These are phyloP conservation scores for Globisporangium cylindrosporum DNA, from an alignment of 352 stramenopile species.

Conservation along the genomic window DNA sequence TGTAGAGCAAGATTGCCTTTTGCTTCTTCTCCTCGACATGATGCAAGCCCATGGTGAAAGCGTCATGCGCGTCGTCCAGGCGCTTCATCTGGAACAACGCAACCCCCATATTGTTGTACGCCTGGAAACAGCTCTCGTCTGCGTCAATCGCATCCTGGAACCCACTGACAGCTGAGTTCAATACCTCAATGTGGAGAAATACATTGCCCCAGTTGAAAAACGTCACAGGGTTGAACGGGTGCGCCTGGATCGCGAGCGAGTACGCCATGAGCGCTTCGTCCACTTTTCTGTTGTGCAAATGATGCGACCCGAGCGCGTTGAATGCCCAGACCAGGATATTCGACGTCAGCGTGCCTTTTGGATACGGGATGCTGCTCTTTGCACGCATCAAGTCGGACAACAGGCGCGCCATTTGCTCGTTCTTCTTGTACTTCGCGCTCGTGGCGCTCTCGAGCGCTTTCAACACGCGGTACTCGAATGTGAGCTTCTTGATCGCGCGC, in stretches of 20 bases:
- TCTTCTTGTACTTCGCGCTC: constrained; percentile 37
- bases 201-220: constrained; percentile 60
- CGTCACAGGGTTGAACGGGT: constrained; percentile 30
- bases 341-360: constrained; percentile 38
- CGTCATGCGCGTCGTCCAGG: constrained; percentile 41
- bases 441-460: constrained; percentile 33
- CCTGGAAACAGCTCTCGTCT: constrained; percentile 32
- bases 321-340: constrained; percentile 50
- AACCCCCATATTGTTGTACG: constrained; percentile 52
- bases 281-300: constrained; percentile 21
- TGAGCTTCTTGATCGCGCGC: constrained; percentile 41
- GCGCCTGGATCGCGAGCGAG: constrained; percentile 45
- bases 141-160: constrained; percentile 52
- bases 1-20: constrained; percentile 42
- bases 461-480: constrained; percentile 40
- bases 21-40: constrained; percentile 25
- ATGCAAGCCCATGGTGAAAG: constrained; percentile 35
- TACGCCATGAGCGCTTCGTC: constrained; percentile 57
- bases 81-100: constrained; percentile 41
- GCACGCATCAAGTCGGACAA: constrained; percentile 26
- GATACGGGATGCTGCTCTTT: constrained; percentile 25
- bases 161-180: constrained; percentile 33
- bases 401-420: constrained; percentile 25
- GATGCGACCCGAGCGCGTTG: constrained; percentile 40
- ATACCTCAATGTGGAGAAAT: constrained; percentile 38